A percentile compares a stretch with the other conserved stretches of the same genome.
Evolutionary conservation across 371 early-diverging fungal species (phyloP).

Genomic region (Syncephalastrum racemosum): DNA sequence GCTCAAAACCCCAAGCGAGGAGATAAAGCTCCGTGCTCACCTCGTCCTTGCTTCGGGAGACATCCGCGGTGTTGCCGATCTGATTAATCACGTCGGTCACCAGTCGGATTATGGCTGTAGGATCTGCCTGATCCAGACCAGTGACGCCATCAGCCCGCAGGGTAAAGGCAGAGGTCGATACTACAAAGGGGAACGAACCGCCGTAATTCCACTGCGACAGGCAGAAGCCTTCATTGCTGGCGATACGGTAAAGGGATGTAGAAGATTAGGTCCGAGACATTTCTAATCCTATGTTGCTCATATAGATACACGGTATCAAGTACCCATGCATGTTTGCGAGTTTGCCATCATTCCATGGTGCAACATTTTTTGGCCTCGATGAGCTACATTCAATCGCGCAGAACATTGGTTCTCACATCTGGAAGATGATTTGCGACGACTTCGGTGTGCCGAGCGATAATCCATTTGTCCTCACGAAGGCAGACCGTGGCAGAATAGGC

Average conservation of each 20-base stretch:
- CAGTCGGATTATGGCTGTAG: slow-evolving; percentile 4
- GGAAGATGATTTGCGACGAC: too few species aligned
- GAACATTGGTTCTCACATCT: too few species aligned
- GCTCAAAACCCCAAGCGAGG: slow-evolving; percentile 1
- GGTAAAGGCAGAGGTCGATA: slow-evolving; percentile 2
- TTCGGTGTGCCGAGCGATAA: too few species aligned
- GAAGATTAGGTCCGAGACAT: slow-evolving; percentile 5
- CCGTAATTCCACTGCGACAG: too few species aligned
- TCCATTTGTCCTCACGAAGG: too few species aligned
- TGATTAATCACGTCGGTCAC: slow-evolving; percentile 8
- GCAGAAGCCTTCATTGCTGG: too few species aligned
- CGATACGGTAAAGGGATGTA: too few species aligned
- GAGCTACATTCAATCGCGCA: too few species aligned
- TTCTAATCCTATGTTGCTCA: too few species aligned
- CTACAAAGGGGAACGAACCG: background rate
- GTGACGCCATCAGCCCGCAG: background rate
- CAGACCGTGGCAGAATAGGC: too few species aligned
- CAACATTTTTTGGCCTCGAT: slow-evolving; percentile 5
- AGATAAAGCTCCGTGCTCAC: slow-evolving; percentile 1
- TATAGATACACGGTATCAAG: too few species aligned
- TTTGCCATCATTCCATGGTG: slow-evolving; percentile 1
- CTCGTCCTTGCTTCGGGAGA: slow-evolving; percentile 8
- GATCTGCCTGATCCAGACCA: slow-evolving; percentile 7
- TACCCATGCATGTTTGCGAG: too few species aligned
- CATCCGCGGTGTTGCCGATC: slow-evolving; percentile 12